These are phyloP conservation scores for Corrigiola litoralis DNA, from an alignment of 179 eudicot genomes.

Conservation along the genomic window DNA sequence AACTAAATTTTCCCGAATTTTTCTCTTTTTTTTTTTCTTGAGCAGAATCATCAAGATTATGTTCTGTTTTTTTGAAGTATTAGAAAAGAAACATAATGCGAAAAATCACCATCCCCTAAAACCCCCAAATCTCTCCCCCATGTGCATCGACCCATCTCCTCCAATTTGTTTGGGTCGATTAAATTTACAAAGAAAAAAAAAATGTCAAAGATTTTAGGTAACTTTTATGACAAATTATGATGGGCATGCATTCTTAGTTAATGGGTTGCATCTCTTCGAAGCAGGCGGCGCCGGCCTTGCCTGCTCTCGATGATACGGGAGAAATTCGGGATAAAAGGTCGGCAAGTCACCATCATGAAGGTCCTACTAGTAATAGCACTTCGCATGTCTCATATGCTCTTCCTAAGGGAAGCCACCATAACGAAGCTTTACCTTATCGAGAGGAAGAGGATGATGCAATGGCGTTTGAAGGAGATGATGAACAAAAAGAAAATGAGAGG, in stretches of 20 bases:
- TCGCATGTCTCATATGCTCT: too few relatives aligned
- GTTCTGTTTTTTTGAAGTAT: background rate
- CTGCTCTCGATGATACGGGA: constrained; percentile 16
- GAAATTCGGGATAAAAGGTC: constrained; percentile 16
- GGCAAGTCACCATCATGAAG: background rate
- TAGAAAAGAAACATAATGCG: background rate
- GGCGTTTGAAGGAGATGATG: background rate
- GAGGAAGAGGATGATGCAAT: background rate
- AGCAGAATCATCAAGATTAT: background rate
- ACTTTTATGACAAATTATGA: background rate
- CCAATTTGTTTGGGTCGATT: constrained; percentile 20
- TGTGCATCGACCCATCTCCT: constrained; percentile 15
- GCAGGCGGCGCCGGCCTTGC: constrained; percentile 24
- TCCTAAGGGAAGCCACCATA: too few relatives aligned
- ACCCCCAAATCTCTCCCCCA: constrained; percentile 20
- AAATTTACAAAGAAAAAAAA: background rate
- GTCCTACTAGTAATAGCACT: background rate
- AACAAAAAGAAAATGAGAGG: background rate
- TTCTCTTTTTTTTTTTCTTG: background rate
- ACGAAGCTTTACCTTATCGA: background rate
- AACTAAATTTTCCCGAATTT: background rate
- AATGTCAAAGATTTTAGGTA: background rate
- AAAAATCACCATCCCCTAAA: background rate
- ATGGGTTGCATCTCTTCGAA: constrained; percentile 51
- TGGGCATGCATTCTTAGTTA: constrained; percentile 10